Evolutionary conservation across 768 basidiomycete species (phyloP).

Genomic region (Auriscalpium vulgare): DNA sequence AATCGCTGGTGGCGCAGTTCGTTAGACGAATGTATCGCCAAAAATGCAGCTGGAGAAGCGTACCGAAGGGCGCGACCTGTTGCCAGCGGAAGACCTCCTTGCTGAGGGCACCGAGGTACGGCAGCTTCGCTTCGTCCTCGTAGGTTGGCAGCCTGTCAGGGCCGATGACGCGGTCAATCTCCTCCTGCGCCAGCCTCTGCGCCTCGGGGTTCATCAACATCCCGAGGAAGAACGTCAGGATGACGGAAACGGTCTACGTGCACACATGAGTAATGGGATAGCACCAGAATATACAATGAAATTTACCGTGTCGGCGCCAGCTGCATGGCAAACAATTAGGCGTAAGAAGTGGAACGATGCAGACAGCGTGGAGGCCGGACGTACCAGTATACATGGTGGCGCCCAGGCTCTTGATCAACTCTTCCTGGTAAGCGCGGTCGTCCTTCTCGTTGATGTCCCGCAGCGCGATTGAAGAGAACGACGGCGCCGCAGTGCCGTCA

Average conservation of each 20-base stretch:
- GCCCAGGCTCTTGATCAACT: constrained; percentile 14
- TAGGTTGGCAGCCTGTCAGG: constrained; percentile 19
- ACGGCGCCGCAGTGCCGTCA: constrained; percentile 5
- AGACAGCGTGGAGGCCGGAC: neutral
- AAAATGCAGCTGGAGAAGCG: neutral
- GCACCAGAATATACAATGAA: neutral
- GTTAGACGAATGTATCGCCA: neutral
- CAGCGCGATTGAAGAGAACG: constrained; percentile 12
- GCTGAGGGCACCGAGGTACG: constrained; percentile 16
- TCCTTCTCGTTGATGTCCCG: constrained; percentile 13
- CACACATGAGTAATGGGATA: neutral
- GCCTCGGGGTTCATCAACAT: constrained; percentile 18
- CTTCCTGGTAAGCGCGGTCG: constrained; percentile 14
- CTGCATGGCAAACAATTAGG: neutral
- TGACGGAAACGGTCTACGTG: constrained; percentile 11
- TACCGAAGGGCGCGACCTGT: constrained; percentile 16
- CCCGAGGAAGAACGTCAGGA: constrained; percentile 17
- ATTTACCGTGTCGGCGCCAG: constrained; percentile 16
- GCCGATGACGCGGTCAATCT: constrained; percentile 21
- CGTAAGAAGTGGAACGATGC: neutral
- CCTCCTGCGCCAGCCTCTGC: constrained; percentile 16
- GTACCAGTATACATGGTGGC: constrained; percentile 10
- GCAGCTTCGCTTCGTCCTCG: constrained; percentile 16
- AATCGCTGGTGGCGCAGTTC: constrained; percentile 4
- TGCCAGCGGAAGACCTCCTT: constrained; percentile 21